These are phyloP conservation scores for Dactylonectria macrodidyma DNA, from an alignment of 2,329 filamentous ascomycete species.

Conservation along the genomic window DNA sequence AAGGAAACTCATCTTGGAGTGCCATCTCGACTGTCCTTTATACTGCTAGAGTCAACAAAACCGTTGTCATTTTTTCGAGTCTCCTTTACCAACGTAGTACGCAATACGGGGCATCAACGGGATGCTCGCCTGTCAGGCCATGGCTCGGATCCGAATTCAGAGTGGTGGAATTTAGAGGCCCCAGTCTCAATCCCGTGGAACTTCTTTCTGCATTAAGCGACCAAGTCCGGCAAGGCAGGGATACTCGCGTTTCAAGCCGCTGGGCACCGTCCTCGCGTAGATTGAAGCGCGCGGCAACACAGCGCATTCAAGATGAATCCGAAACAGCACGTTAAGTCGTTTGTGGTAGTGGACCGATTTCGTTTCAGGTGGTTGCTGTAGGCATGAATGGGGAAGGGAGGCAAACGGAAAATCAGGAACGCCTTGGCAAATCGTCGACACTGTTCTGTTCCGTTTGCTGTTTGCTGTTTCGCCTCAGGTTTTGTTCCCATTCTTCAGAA, in stretches of 20 bases:
- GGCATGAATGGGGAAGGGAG: constrained; percentile 5
- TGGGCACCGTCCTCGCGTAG: constrained; percentile 12
- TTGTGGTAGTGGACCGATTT: constrained; percentile 18
- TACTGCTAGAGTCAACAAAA: too few species aligned
- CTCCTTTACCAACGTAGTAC: constrained; percentile 33
- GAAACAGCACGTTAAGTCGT: constrained; percentile 18
- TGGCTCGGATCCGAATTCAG: constrained; percentile 29
- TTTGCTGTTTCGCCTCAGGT: not conserved
- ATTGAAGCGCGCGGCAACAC: constrained; percentile 36
- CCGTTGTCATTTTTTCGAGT: not conserved
- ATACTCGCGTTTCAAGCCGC: constrained; percentile 22
- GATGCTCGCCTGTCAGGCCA: constrained; percentile 21
- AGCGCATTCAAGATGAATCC: constrained; percentile 13
- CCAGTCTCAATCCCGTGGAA: constrained; percentile 43
- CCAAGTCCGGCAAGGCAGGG: constrained; percentile 31
- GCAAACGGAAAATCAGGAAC: constrained; percentile 5
- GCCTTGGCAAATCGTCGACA: not conserved
- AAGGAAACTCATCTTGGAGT: not conserved
- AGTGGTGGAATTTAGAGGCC: constrained; percentile 41
- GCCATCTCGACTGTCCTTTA: constrained; percentile 25
- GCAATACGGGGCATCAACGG: not conserved
- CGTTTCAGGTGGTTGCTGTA: constrained; percentile 22
- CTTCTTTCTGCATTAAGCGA: constrained; percentile 30
- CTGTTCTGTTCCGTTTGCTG: not conserved
- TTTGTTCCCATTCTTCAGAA: not conserved